Percentiles rank a stretch among this genome's conserved stretches.
phyloP scores from a whole-genome alignment of 371 early-diverging fungal genomes.

The Mycotypha africana region DNA sequence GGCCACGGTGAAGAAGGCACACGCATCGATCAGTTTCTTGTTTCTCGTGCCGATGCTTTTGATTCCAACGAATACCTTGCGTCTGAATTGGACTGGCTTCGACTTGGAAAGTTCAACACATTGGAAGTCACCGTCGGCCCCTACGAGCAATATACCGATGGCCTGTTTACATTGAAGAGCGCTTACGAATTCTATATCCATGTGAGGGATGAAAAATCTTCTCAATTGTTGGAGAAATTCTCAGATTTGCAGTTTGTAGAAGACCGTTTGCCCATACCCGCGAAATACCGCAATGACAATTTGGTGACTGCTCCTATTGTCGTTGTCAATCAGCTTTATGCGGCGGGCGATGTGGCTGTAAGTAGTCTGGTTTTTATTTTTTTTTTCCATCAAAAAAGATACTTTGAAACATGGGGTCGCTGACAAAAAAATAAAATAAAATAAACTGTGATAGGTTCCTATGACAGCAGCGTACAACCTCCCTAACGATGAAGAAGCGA shows the following conservation, averaged over 20 bases:
- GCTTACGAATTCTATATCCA: slow-evolving; percentile 74
- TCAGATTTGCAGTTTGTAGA: slow-evolving; percentile 68
- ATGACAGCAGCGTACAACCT: slow-evolving; percentile 80
- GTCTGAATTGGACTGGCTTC: slow-evolving; percentile 73
- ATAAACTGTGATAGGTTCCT: slow-evolving; percentile 21
- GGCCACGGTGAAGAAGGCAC: slow-evolving; percentile 19
- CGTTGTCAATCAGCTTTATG: slow-evolving; percentile 74
- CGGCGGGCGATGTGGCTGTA: slow-evolving; percentile 72
- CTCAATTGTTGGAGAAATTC: slow-evolving; percentile 62
- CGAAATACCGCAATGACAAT: slow-evolving; percentile 62
- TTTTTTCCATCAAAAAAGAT: no score
- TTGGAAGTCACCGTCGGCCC: slow-evolving; percentile 73
- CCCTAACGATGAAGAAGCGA: slow-evolving; percentile 79
- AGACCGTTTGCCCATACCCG: slow-evolving; percentile 67
- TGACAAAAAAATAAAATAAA: no score
- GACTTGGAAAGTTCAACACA: slow-evolving; percentile 52
- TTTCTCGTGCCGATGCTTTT: slow-evolving; percentile 58
- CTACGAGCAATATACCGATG: slow-evolving; percentile 80
- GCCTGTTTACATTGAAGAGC: slow-evolving; percentile 60
- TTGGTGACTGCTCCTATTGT: slow-evolving; percentile 71
- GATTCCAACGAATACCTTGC: slow-evolving; percentile 60
- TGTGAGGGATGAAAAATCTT: slow-evolving; percentile 65
- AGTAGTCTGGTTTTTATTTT: no score
- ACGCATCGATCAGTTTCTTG: slow-evolving; percentile 54
- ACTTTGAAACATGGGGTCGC: no score